Conservation (phyloP, 116 monocot genomes). For the Trichopus zeylanicus region DNA sequence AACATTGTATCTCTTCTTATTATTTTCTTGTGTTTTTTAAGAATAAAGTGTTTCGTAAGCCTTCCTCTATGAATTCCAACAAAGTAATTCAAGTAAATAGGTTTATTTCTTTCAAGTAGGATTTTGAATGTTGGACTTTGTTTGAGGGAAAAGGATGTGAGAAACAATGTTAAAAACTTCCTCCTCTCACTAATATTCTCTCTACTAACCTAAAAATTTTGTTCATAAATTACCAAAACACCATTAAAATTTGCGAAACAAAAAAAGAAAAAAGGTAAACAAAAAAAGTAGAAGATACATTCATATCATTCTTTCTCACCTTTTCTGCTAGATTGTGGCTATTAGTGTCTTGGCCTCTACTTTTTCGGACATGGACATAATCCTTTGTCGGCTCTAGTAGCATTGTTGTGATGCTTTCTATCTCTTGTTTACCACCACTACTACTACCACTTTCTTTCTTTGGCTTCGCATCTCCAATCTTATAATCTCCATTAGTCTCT, state of each 20-base stretch:
- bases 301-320: slow-evolving; percentile 19
- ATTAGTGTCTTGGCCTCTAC: slow-evolving; percentile 84
- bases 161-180: slow-evolving; percentile 36
- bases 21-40: no score
- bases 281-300: slow-evolving; percentile 1
- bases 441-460: slow-evolving; percentile 39
- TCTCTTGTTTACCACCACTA: slow-evolving; percentile 34
- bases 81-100: no score
- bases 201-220: slow-evolving; percentile 51
- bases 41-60: no score
- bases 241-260: not conserved
- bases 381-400: slow-evolving; percentile 47
- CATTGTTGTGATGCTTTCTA: slow-evolving; percentile 38
- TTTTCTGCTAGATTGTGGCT: slow-evolving; percentile 89
- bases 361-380: slow-evolving; percentile 85
- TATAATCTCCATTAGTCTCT: slow-evolving; percentile 21
- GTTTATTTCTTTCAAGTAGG: no score
- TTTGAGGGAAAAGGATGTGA: no score
- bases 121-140: no score
- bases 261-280: not conserved
- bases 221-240: not conserved
- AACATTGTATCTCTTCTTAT: no score
- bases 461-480: slow-evolving; percentile 22
- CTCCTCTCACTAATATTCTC: slow-evolving; percentile 76
- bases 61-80: no score